phyloP scores from a whole-genome alignment of 441 rosid species.

The Adansonia rubrostipa region DNA sequence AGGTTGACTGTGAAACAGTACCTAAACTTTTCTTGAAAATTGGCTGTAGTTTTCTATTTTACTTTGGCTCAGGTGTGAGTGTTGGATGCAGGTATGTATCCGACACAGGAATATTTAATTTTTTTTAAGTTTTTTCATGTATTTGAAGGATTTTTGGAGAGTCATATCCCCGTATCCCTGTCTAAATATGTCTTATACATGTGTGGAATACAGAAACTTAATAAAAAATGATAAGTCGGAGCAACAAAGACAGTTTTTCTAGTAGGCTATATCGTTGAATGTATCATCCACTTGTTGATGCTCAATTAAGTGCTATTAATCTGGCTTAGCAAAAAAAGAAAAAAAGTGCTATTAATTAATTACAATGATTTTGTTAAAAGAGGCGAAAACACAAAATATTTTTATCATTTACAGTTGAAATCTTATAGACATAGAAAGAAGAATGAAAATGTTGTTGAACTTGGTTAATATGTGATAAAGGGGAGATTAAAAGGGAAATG shows the following conservation, averaged over 20 bases:
- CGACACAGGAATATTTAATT: too few relatives aligned
- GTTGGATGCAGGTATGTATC: too few relatives aligned
- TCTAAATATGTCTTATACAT: too few relatives aligned
- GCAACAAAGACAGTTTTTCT: background rate
- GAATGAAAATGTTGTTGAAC: background rate
- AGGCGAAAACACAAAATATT: background rate
- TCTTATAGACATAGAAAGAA: background rate
- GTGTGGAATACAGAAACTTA: too few relatives aligned
- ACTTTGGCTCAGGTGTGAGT: too few relatives aligned
- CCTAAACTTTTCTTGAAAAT: background rate
- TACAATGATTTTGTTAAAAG: slow-evolving; percentile 1
- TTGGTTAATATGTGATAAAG: background rate
- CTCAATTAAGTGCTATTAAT: background rate
- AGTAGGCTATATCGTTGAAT: background rate
- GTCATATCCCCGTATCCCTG: too few relatives aligned
- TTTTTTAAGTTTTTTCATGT: too few relatives aligned
- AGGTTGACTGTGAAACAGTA: background rate
- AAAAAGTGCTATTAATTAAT: background rate
- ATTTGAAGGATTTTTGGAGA: too few relatives aligned
- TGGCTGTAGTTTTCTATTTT: background rate
- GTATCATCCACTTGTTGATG: background rate
- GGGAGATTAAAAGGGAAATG: background rate
- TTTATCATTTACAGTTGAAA: background rate
- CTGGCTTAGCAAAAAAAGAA: too few relatives aligned
- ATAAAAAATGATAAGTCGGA: too few relatives aligned